These are phyloP conservation scores for Mucor plumbeus DNA, from an alignment of 371 early-diverging fungal species.

Conservation along the genomic window DNA sequence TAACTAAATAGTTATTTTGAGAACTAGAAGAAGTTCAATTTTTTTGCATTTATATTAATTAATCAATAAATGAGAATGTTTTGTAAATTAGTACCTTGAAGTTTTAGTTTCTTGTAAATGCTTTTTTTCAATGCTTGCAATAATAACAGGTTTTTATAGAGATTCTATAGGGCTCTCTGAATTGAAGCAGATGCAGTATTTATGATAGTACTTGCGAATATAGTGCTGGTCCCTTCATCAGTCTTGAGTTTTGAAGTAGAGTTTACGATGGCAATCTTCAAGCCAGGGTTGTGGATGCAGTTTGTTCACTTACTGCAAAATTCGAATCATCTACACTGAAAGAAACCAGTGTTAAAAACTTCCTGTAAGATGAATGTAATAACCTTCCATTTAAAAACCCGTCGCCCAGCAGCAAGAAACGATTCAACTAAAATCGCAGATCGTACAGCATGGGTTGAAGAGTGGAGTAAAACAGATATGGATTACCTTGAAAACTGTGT, in stretches of 20 bases:
- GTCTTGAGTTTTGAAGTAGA: slow-evolving; percentile 17
- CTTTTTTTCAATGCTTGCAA: slow-evolving; percentile 19
- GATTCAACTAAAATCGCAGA: too few relatives aligned
- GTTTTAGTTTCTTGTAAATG: slow-evolving; percentile 17
- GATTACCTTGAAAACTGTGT: too few relatives aligned
- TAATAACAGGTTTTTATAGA: slow-evolving; percentile 15
- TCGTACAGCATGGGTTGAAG: too few relatives aligned
- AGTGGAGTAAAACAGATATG: too few relatives aligned
- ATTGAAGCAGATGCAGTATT: slow-evolving; percentile 12
- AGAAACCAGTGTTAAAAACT: too few relatives aligned
- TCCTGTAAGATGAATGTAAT: too few relatives aligned
- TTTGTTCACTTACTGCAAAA: too few relatives aligned
- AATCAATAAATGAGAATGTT: slow-evolving; percentile 16
- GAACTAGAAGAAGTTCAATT: slow-evolving; percentile 6
- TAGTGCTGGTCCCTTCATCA: slow-evolving; percentile 15
- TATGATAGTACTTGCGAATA: slow-evolving; percentile 19
- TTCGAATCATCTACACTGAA: too few relatives aligned
- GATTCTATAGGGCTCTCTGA: slow-evolving; percentile 17
- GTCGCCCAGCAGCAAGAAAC: too few relatives aligned
- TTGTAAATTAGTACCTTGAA: slow-evolving; percentile 15
- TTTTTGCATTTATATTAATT: slow-evolving; percentile 11
- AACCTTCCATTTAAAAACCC: too few relatives aligned
- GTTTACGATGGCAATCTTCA: slow-evolving; percentile 12
- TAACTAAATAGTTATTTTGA: slow-evolving; percentile 7
- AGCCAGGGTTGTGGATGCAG: slow-evolving; percentile 12